phyloP scores from a whole-genome alignment of 2,329 filamentous ascomycete species.

The Cladophialophora exuberans region DNA sequence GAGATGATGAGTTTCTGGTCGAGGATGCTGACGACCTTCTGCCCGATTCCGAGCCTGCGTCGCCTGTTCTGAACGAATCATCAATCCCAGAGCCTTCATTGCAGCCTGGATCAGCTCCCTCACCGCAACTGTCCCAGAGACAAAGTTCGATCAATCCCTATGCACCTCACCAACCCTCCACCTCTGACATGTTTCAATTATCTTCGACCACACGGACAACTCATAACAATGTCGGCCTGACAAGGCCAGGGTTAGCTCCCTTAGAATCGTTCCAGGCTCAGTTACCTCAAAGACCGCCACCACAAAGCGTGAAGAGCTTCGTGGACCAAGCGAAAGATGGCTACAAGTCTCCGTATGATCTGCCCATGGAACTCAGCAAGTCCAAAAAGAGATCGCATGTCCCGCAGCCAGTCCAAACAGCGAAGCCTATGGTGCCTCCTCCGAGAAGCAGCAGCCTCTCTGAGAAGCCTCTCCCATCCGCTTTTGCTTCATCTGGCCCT shows the following conservation, averaged over 20 bases:
- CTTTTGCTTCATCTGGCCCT: slow-evolving; percentile 39
- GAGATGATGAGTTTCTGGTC: slow-evolving; percentile 67
- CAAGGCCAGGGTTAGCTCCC: slow-evolving; percentile 20
- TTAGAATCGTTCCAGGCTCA: slow-evolving; percentile 33
- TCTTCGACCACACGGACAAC: slow-evolving; percentile 27
- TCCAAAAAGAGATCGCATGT: slow-evolving; percentile 66
- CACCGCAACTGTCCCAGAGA: slow-evolving; percentile 31
- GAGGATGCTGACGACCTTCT: slow-evolving; percentile 83
- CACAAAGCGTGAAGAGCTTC: slow-evolving; percentile 69
- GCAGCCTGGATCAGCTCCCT: slow-evolving; percentile 13
- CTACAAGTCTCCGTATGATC: slow-evolving; percentile 91
- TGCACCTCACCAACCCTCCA: slow-evolving; percentile 54
- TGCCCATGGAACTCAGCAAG: slow-evolving; percentile 79
- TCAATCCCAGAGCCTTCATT: slow-evolving; percentile 32
- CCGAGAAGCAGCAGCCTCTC: slow-evolving; percentile 66
- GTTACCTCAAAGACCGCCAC: slow-evolving; percentile 39
- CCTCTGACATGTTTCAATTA: slow-evolving; percentile 49
- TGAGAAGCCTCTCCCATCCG: slow-evolving; percentile 36
- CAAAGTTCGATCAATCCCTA: slow-evolving; percentile 48
- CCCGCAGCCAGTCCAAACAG: slow-evolving; percentile 56
- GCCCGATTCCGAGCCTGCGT: slow-evolving; percentile 62
- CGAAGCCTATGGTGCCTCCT: slow-evolving; percentile 47
- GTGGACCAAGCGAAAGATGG: slow-evolving; percentile 87
- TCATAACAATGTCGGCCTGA: slow-evolving; percentile 28
- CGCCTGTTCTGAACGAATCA: slow-evolving; percentile 28